Conservation (phyloP, 1,284 basidiomycete species). For the Cutaneotrichosporon dermatis region DNA sequence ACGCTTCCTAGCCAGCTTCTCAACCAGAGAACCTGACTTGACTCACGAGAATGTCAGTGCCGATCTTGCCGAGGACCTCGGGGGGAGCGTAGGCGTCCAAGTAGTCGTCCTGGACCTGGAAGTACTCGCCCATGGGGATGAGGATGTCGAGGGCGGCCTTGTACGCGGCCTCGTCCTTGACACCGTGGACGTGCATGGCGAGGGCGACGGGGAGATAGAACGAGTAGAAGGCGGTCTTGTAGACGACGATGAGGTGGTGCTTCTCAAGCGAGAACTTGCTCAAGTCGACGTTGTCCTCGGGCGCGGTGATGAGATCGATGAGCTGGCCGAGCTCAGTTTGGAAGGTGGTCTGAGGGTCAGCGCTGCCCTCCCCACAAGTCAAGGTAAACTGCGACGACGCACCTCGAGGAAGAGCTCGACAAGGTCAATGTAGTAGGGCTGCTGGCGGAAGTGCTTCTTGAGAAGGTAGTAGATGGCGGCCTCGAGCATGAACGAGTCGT, state of each 20-base stretch:
- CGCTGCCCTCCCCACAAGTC: too few species aligned
- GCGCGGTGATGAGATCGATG: slow-evolving; percentile 91
- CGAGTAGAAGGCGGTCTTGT: slow-evolving; percentile 98
- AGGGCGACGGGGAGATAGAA: slow-evolving; percentile 98
- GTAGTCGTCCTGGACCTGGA: slow-evolving; percentile 98
- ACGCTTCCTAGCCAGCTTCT: too few species aligned
- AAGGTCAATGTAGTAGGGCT: slow-evolving; percentile 80
- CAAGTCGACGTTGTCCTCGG: slow-evolving; percentile 83
- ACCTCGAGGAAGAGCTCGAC: slow-evolving; percentile 87
- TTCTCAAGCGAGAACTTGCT: slow-evolving; percentile 75
- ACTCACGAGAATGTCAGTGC: slow-evolving; percentile 77
- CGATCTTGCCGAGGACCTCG: slow-evolving; percentile 92
- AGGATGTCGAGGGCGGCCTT: slow-evolving; percentile 76
- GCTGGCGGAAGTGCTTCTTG: slow-evolving; percentile 78
- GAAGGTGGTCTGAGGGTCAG: slow-evolving; percentile 55
- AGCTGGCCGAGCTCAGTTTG: slow-evolving; percentile 96
- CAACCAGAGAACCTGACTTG: too few species aligned
- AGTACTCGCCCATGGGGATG: slow-evolving; percentile 92
- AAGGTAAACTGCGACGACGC: too few species aligned
- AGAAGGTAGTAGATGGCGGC: slow-evolving; percentile 86
- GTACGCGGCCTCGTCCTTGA: slow-evolving; percentile 69
- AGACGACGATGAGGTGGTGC: slow-evolving; percentile 91
- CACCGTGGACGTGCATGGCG: slow-evolving; percentile 72
- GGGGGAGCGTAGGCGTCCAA: slow-evolving; percentile 88
- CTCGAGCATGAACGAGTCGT: slow-evolving; percentile 96